Percentiles rank a stretch among this genome's conserved stretches.
phyloP scores from a whole-genome alignment of 2,329 filamentous ascomycete species.

The Sclerotinia glacialis region DNA sequence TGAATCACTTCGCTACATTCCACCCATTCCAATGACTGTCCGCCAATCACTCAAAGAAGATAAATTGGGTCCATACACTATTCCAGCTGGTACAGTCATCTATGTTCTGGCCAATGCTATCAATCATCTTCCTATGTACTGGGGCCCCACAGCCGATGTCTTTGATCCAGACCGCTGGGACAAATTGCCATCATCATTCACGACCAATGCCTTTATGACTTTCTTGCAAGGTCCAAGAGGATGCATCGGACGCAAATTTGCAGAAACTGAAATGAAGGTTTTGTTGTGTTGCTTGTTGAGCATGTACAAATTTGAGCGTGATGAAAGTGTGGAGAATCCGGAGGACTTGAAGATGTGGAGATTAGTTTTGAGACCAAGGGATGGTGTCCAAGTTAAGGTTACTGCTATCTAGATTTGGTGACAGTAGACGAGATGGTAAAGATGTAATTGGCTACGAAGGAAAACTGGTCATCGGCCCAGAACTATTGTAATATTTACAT shows the following conservation, averaged over 20 bases:
- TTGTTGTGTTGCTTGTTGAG: conserved; percentile 39
- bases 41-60: conserved; percentile 44
- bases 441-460: background rate
- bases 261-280: conserved; percentile 42
- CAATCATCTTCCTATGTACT: conserved; percentile 43
- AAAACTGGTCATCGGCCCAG: too few species aligned
- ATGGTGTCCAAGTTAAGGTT: conserved; percentile 36
- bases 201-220: conserved; percentile 27
- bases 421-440: background rate
- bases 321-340: conserved; percentile 42
- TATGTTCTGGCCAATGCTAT: conserved; percentile 46
- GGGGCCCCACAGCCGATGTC: conserved; percentile 43
- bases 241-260: conserved; percentile 41
- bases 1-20: conserved; percentile 47
- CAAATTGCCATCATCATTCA: conserved; percentile 41
- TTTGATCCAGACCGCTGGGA: conserved; percentile 47
- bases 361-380: conserved; percentile 46
- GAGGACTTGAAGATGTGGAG: conserved; percentile 51
- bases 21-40: conserved; percentile 40
- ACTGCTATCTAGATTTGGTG: conserved; percentile 33
- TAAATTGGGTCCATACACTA: conserved; percentile 42
- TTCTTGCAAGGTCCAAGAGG: conserved; percentile 40
- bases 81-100: conserved; percentile 46
- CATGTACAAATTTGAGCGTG: conserved; percentile 41
- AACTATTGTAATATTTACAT: background rate